Conservation (phyloP, 352 stramenopile species). For the Phytophthora fragariae region DNA sequence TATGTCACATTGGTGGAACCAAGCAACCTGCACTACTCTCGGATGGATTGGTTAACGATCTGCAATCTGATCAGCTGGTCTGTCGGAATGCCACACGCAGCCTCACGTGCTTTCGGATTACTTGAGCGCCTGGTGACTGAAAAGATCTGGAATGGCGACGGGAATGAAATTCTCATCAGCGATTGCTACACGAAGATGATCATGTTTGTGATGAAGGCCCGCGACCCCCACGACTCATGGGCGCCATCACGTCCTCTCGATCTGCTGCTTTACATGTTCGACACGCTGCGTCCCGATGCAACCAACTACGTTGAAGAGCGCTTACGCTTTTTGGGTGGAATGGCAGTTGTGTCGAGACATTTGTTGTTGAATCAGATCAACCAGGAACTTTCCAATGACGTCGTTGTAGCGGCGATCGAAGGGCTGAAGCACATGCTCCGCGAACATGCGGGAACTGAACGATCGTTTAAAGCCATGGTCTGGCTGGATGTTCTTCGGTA, state of each 20-base stretch:
- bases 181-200: slow-evolving; percentile 74
- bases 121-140: slow-evolving; percentile 67
- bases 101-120: slow-evolving; percentile 64
- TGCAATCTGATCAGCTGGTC: slow-evolving; percentile 73
- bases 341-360: slow-evolving; percentile 60
- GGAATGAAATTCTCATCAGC: slow-evolving; percentile 62
- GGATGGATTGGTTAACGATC: slow-evolving; percentile 68
- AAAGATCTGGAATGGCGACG: slow-evolving; percentile 62
- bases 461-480: slow-evolving; percentile 46
- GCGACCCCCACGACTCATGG: slow-evolving; percentile 43
- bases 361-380: slow-evolving; percentile 47
- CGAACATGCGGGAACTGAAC: slow-evolving; percentile 39
- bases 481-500: slow-evolving; percentile 73
- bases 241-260: slow-evolving; percentile 46
- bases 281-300: slow-evolving; percentile 44
- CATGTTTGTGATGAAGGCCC: slow-evolving; percentile 61
- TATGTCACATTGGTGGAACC: slow-evolving; percentile 45
- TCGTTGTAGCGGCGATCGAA: slow-evolving; percentile 52
- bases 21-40: slow-evolving; percentile 46
- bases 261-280: slow-evolving; percentile 65
- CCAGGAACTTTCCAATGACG: slow-evolving; percentile 51
- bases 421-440: slow-evolving; percentile 64
- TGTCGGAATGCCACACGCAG: slow-evolving; percentile 47
- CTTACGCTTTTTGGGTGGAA: slow-evolving; percentile 65
- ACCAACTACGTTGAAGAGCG: slow-evolving; percentile 51